Evolutionary conservation across 1,284 basidiomycete species (phyloP).

Genomic region (Puccinia novopanici): DNA sequence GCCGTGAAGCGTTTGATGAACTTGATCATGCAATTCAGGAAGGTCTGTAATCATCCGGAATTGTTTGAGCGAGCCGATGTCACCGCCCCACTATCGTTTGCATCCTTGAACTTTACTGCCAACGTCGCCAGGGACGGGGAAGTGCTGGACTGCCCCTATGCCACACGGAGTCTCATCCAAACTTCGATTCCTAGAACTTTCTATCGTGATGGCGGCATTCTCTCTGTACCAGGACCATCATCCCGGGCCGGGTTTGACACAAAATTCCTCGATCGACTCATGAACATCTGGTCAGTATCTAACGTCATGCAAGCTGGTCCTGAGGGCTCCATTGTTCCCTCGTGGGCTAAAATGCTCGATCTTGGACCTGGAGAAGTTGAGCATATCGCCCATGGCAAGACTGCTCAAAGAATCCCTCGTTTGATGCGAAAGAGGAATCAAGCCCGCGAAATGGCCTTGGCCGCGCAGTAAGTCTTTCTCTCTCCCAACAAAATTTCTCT

Average conservation of each 20-base stretch:
- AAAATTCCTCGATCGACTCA: conserved; percentile 69
- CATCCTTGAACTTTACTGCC: conserved; percentile 77
- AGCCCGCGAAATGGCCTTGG: conserved; percentile 28
- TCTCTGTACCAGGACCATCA: conserved; percentile 69
- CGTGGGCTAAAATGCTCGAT: conserved; percentile 49
- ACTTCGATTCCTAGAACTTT: conserved; percentile 74
- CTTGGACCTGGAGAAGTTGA: conserved; percentile 45
- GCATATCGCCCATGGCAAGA: conserved; percentile 18
- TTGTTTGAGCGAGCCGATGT: conserved; percentile 97
- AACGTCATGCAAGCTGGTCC: conserved; percentile 64
- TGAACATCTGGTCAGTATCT: conserved; percentile 85
- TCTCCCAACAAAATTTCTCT: neutral
- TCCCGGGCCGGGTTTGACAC: conserved; percentile 67
- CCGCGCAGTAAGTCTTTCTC: conserved; percentile 20
- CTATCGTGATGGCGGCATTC: conserved; percentile 75
- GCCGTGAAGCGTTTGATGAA: conserved; percentile 95
- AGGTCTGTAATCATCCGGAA: conserved; percentile 99
- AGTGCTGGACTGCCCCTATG: conserved; percentile 74
- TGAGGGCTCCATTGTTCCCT: conserved; percentile 61
- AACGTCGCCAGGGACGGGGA: conserved; percentile 83
- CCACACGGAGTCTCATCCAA: conserved; percentile 82
- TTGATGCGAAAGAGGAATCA: conserved; percentile 11
- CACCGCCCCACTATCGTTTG: conserved; percentile 85
- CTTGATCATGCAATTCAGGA: conserved; percentile 99
- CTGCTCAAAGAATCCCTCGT: conserved; percentile 42